Base-by-base conservation (phyloP, 495 filamentous ascomycete genomes). In the Antarctomyces pellizariae region DNA sequence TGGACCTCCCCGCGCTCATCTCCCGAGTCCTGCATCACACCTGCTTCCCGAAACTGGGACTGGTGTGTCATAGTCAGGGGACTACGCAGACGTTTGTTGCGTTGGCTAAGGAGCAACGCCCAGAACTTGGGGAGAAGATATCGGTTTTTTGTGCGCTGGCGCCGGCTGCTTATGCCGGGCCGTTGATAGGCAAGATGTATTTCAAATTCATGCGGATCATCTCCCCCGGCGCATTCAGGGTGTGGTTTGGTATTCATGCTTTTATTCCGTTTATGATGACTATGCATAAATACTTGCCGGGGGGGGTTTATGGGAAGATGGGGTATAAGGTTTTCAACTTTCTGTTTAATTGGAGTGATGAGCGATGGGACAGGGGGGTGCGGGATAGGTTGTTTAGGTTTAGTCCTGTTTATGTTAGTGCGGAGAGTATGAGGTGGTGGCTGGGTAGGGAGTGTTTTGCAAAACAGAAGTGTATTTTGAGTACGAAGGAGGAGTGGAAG, bases 401-500 rank as follows among this genome's bases (percentile, higher is more conserved):
- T 35, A 67, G 76, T 2, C 84, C 84, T 3, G 76, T 89, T 2
- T 92, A 84, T 41, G 78, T 92, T 14, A 76, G 69, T 32, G 66
- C 77, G 4, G 84, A 95, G 52, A 72, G 66, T 13, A 91, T 95
- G 74, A 62, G 78, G 0, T 95, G 84, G 86, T 95, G 84, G 84
- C 57, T 95, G 1, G 86, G 86, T 0, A 50, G 73, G 1, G 79
- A 89, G 38, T 78, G 82, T 36, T 95, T 95, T 44, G 79, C 86
- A 0, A 74, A 59, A 34, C 80, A 93, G 34, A 75, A 75, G 45
- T 95, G 86, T 46, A 90, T 95, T 27, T 57, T 95, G 6, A 58
- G 75, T 3, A 84, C 80, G 2, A 56, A 61, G 17, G 71, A 82
- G 33, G 66, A 78, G 32, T 55, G 57, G 34, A 49, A 47, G 25